A percentile compares a stretch with the other conserved stretches of the same genome.
Evolutionary conservation across 306 rosid genomes (phyloP).

Genomic region (Lablab purpureus): DNA sequence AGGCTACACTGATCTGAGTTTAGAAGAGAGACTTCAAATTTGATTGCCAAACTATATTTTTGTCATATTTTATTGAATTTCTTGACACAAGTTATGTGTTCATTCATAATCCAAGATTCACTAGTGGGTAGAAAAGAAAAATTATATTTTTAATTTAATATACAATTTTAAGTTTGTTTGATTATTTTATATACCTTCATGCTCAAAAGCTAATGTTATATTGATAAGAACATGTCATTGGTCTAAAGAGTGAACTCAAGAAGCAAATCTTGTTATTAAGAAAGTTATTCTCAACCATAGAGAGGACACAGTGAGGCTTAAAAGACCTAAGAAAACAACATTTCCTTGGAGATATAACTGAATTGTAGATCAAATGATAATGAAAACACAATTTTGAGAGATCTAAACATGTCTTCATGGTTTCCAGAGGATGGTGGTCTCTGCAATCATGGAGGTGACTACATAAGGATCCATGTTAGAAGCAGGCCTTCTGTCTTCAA

Average conservation of each 20-base stretch:
- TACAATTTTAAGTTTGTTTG: too few relatives aligned
- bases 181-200: too few relatives aligned
- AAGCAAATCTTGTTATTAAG: conserved; percentile 23
- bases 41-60: too few relatives aligned
- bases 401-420: conserved; percentile 42
- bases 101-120: too few relatives aligned
- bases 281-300: conserved; percentile 31
- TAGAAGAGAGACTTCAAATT: too few relatives aligned
- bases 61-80: too few relatives aligned
- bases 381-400: conserved; percentile 5
- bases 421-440: conserved; percentile 72
- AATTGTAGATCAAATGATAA: neutral
- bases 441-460: conserved; percentile 77
- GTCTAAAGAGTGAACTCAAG: neutral
- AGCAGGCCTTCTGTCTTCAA: conserved; percentile 84
- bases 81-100: too few relatives aligned
- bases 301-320: neutral
- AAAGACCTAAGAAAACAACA: conserved; percentile 26
- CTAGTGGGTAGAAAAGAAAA: too few relatives aligned
- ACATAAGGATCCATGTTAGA: conserved; percentile 85
- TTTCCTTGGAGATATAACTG: neutral
- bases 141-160: too few relatives aligned
- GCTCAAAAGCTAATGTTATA: neutral
- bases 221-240: neutral
- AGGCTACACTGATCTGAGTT: too few relatives aligned